Percentiles rank a stretch among this genome's conserved stretches.
Conservation (phyloP, 1,284 basidiomycete genomes). For the Serendipita sp. region DNA sequence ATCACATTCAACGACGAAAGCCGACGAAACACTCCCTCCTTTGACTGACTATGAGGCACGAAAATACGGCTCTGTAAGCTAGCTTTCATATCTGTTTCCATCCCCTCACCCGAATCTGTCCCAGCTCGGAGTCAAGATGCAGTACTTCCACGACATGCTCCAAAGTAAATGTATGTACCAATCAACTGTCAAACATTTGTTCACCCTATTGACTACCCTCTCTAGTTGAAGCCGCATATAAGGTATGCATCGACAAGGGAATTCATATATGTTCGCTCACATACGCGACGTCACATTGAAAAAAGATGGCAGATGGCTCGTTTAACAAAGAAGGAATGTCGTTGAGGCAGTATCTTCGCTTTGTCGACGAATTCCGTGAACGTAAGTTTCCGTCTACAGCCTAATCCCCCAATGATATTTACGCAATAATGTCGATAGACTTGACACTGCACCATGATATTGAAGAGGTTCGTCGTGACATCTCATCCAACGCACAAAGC, state of each 20-base stretch:
- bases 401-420: background rate
- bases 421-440: slow-evolving; percentile 22
- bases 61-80: background rate
- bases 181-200: background rate
- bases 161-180: background rate
- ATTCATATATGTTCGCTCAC: background rate
- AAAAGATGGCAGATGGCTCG: slow-evolving; percentile 30
- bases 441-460: slow-evolving; percentile 55
- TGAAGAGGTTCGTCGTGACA: slow-evolving; percentile 27
- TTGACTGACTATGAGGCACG: background rate
- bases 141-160: background rate
- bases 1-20: too few relatives aligned
- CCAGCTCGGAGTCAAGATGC: background rate
- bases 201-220: background rate
- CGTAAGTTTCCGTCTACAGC: slow-evolving; percentile 24
- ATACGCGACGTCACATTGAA: background rate
- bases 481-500: background rate
- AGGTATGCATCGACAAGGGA: background rate
- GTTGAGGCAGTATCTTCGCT: slow-evolving; percentile 31
- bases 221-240: background rate
- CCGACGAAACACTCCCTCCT: background rate
- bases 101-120: too few relatives aligned
- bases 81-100: background rate
- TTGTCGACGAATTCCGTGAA: slow-evolving; percentile 29
- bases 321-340: slow-evolving; percentile 33